Conservation (phyloP, 2,329 filamentous ascomycete species). For the Alternaria brassicae region DNA sequence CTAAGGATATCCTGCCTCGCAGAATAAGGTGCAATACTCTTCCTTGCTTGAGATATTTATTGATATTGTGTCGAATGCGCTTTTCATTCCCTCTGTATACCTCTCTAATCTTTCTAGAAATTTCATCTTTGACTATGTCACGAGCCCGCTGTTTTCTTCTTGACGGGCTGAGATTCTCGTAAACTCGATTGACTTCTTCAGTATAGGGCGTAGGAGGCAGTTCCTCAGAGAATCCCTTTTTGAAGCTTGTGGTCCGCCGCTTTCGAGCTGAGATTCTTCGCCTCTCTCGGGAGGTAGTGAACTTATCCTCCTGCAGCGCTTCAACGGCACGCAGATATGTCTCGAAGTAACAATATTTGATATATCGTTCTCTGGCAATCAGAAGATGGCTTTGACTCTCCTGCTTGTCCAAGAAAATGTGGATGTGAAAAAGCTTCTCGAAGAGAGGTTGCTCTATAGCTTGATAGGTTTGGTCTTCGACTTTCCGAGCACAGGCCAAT, state of each 20-base stretch:
- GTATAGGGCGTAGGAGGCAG: conserved; percentile 4
- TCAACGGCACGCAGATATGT: conserved; percentile 11
- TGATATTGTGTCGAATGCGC: conserved; percentile 2
- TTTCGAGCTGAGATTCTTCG: conserved; percentile 3
- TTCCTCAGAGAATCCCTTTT: neutral
- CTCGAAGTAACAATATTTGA: conserved; percentile 18
- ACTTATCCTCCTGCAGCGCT: conserved; percentile 7
- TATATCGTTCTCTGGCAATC: conserved; percentile 7
- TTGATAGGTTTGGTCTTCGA: neutral
- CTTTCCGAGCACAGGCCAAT: neutral
- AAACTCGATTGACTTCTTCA: neutral
- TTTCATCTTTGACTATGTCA: conserved; percentile 14
- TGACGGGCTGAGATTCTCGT: neutral
- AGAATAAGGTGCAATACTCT: conserved; percentile 11
- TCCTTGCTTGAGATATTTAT: conserved; percentile 9
- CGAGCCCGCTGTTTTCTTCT: neutral
- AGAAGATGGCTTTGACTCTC: conserved; percentile 10
- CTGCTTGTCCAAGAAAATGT: conserved; percentile 7
- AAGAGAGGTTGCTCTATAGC: conserved; percentile 7
- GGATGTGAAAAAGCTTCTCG: conserved; percentile 6
- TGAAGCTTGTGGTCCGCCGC: conserved; percentile 7
- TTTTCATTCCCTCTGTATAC: neutral
- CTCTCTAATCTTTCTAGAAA: neutral
- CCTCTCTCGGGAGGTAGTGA: neutral
- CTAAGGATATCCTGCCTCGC: neutral